Base-by-base conservation (phyloP, 139 green algal species). In the Coelastrella sp. region DNA sequence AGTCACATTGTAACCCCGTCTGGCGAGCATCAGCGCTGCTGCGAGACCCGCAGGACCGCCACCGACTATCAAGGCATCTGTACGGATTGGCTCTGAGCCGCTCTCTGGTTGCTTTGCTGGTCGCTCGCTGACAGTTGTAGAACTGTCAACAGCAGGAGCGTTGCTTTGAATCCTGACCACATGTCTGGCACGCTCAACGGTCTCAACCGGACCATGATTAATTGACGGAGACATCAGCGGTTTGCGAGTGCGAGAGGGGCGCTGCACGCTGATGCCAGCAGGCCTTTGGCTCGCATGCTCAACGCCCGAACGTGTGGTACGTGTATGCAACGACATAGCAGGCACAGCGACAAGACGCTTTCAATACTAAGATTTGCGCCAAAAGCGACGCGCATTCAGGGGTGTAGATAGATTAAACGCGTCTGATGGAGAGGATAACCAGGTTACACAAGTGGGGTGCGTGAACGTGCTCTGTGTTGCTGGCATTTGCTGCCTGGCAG, bases 21-120 rank as follows among this genome's bases (percentile, higher is more conserved):
- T 77, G 4, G 81, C 81, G 22, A 88, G 68, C 83, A 88, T 88
- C 17, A 88, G 61, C 11, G 83, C 83, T n/a, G 83, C 66, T 68
- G 83, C 32, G n/a, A 88, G 66, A 13, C 83, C 83, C 60, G 83
- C 68, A 80, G 83, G 83, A 4, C 83, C 83, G 0, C 83, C 83
- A 58, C 83, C 83, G 16, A 88, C 6, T 8, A 88, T 57, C 3
- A 88, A 20, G 11, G 68, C 83, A 71, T 88, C 83, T 19, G 65
- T 78, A 58, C 22, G 82, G 7, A 77, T 47, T 20, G 60, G 60
- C 22, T 85, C 7, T 4, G 57, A 10, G 8, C 5, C 56, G 60
- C 8, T 23, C 10, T 47, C 60, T 32, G 11, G 81, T 57, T 77
- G 61, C 20, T 57, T 76, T 22, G 17, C 17, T n/a, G 17, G 5